phyloP scores from a whole-genome alignment of 2,329 filamentous ascomycete genomes.

The Escovopsis sp. region DNA sequence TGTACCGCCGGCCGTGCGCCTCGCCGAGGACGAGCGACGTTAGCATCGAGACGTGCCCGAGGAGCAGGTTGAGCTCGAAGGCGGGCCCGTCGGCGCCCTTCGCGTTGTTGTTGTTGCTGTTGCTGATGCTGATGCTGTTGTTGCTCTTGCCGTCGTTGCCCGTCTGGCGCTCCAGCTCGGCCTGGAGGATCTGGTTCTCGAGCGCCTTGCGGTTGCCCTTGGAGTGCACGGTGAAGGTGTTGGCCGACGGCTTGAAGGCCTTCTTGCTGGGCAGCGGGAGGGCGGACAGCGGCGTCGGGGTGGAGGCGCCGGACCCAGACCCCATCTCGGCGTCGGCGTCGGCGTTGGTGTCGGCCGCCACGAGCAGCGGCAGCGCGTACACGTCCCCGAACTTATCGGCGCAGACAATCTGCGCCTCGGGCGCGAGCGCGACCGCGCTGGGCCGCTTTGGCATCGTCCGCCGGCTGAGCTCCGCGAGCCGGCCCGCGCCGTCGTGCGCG shows the following conservation, averaged over 20 bases:
- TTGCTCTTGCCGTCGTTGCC: no score
- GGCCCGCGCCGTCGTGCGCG: constrained; percentile 44
- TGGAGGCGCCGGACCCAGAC: constrained; percentile 4
- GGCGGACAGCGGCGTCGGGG: constrained; percentile 5
- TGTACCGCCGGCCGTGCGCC: constrained; percentile 29
- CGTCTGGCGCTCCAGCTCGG: constrained; percentile 15
- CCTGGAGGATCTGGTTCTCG: constrained; percentile 39
- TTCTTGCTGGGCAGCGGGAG: constrained; percentile 12
- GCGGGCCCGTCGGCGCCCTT: constrained; percentile 23
- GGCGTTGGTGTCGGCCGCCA: constrained; percentile 1
- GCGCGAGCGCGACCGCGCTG: constrained; percentile 50
- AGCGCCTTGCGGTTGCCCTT: constrained; percentile 47
- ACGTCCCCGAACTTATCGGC: constrained; percentile 97
- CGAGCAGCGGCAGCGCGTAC: constrained; percentile 61
- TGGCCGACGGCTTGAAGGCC: constrained; percentile 35
- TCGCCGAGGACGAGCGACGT: constrained; percentile 52
- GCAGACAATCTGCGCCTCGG: constrained; percentile 59
- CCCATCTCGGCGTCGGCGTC: no score
- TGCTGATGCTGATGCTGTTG: no score
- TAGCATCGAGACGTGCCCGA: constrained; percentile 92
- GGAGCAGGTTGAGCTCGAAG: constrained; percentile 64
- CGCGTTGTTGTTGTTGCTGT: no score
- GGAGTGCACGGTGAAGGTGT: constrained; percentile 47
- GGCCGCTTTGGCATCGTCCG: constrained; percentile 81
- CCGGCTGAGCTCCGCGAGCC: constrained; percentile 52